phyloP scores from a whole-genome alignment of 345 rosid species.

The Jatropha curcas region DNA sequence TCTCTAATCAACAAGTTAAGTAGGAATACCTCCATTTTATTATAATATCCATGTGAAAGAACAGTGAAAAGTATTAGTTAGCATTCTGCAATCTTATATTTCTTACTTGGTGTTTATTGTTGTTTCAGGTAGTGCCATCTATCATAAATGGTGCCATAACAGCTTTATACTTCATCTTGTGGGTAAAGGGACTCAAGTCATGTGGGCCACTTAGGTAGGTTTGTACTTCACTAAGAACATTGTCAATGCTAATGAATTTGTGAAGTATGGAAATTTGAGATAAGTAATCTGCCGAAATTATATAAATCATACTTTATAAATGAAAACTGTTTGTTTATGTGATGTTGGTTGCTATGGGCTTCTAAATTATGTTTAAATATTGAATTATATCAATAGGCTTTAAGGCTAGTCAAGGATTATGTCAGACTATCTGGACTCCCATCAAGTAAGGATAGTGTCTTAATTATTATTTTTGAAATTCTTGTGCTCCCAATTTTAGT shows the following conservation, averaged over 20 bases:
- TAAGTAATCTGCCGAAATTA: background rate
- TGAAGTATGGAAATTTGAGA: background rate
- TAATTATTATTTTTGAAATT: background rate
- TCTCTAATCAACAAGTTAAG: slow-evolving; percentile 82
- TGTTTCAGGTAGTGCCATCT: slow-evolving; percentile 86
- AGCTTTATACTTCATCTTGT: slow-evolving; percentile 85
- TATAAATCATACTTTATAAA: background rate
- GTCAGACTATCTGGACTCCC: background rate
- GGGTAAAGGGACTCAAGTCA: slow-evolving; percentile 89
- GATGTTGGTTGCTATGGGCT: background rate
- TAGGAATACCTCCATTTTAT: background rate
- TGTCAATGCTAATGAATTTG: background rate
- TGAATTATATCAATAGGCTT: background rate
- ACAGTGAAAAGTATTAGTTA: background rate
- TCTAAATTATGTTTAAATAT: background rate
- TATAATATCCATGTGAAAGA: background rate
- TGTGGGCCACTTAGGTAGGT: slow-evolving; percentile 95
- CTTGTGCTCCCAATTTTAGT: background rate
- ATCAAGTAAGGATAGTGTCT: background rate
- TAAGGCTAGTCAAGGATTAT: background rate
- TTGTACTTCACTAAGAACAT: slow-evolving; percentile 16
- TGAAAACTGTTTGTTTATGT: background rate
- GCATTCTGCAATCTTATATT: background rate
- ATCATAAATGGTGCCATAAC: slow-evolving; percentile 89
- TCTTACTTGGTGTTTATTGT: slow-evolving; percentile 21